Base-by-base conservation (phyloP, 352 stramenopile genomes). In the Globisporangium barbulae region DNA sequence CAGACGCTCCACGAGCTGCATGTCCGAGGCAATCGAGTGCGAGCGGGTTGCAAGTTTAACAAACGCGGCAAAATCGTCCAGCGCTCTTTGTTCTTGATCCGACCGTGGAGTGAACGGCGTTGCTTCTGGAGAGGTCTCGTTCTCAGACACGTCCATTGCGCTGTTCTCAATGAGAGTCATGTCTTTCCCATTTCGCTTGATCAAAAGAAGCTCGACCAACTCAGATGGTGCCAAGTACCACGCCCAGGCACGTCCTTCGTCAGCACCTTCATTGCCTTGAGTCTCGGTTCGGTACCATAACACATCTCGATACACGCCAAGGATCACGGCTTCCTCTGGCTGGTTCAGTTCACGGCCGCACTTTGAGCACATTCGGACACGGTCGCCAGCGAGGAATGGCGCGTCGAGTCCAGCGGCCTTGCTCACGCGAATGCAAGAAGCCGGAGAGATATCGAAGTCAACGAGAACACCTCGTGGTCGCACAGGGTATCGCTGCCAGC, bases 171-270 rank as follows among this genome's bases (percentile, higher is more conserved):
- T 78, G n/a, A 91, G 64, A 1, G 83, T 93, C 82, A 95, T 93
- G 62, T 96, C 88, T 59, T 94, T 93, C 19, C 81, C 85, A n/a
- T 79, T 76, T 22, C 88, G 81, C 54, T 85, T 82, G 67, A 96
- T 76, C 42, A 96, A 60, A 58, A 95, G 66, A 12, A 96, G 69
- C 54, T 95, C 88, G 1, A 73, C 68, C 1, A 98, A 76, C 62
- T 99, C 97, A 50, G 80, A 94, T 67, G 97, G 74, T 47, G 96
- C 90, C 81, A 94, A 98, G 68, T 97, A 99, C 96, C 96, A 99
- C 5, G 94, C 91, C 95, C 89, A 99, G 61, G 78, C 83, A 66
- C 71, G 97, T 44, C 83, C 90, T 93, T 96, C 88, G 47, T 96
- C 88, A 9, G 94, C 91, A 39, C 96, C 96, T 84, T 99, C 96